phyloP scores from a whole-genome alignment of 345 rosid species.

The Citrus unshiu region DNA sequence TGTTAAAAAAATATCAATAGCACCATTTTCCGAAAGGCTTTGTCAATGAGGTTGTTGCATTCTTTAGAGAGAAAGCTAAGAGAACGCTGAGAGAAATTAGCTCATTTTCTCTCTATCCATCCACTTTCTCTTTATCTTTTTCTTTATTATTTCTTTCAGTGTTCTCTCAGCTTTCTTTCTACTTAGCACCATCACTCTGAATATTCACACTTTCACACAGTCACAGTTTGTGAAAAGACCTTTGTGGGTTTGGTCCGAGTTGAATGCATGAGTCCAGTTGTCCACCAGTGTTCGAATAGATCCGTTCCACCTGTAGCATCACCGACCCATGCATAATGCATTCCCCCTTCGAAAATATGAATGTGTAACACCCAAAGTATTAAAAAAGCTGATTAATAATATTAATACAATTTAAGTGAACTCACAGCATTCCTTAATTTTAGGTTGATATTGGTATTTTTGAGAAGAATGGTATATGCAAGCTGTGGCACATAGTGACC shows the following conservation, averaged over 20 bases:
- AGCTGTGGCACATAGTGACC: conserved; percentile 54
- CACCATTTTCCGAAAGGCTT: conserved; percentile 16
- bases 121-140: no score
- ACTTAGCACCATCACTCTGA: no score
- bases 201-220: not conserved
- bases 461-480: conserved; percentile 31
- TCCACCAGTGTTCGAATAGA: conserved; percentile 34
- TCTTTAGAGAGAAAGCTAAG: not conserved
- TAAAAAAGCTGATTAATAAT: no score
- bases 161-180: no score
- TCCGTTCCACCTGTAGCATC: conserved; percentile 20
- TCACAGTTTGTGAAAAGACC: conserved; percentile 19
- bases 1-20: conserved; percentile 27
- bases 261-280: conserved; percentile 42
- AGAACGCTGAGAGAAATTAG: no score
- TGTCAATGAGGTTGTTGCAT: conserved; percentile 11
- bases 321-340: conserved; percentile 37
- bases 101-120: no score
- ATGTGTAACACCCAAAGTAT: no score
- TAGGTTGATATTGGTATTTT: conserved; percentile 30
- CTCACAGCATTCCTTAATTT: conserved; percentile 25
- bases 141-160: no score
- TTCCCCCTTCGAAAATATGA: conserved; percentile 32
- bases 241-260: conserved; percentile 32
- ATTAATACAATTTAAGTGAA: not conserved